Conservation (phyloP, 2,329 filamentous ascomycete genomes). For the Fusarium praegraminearum region DNA sequence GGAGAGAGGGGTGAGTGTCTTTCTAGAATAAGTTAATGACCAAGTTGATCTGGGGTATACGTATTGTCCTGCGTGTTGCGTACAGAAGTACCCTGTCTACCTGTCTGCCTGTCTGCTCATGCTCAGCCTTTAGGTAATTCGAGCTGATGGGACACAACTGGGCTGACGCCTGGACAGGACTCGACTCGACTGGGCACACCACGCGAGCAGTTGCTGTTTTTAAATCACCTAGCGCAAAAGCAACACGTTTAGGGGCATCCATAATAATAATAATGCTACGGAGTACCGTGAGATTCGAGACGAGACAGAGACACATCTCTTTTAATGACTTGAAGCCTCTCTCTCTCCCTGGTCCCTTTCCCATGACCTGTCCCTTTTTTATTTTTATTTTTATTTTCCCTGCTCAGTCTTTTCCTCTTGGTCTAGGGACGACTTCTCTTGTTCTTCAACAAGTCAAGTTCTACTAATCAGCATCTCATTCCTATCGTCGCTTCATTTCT, state of each 20-base stretch:
- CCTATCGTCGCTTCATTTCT: not conserved
- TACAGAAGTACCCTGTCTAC: not conserved
- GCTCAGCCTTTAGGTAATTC: not conserved
- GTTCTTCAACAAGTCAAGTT: not conserved
- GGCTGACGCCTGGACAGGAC: not conserved
- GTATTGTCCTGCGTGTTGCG: not conserved
- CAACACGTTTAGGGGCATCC: slow-evolving; percentile 15
- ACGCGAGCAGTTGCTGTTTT: slow-evolving; percentile 47
- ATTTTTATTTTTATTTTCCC: slow-evolving; percentile 4
- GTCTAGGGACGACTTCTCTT: not conserved
- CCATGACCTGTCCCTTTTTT: slow-evolving; percentile 8
- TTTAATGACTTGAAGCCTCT: slow-evolving; percentile 5
- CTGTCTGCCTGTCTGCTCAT: not conserved
- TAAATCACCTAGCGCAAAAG: slow-evolving; percentile 12
- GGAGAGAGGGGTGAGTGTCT: slow-evolving; percentile 12
- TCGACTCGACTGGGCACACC: slow-evolving; percentile 14
- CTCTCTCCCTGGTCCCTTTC: slow-evolving; percentile 4
- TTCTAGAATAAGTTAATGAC: slow-evolving; percentile 12
- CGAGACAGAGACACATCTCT: not conserved
- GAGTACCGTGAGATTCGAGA: slow-evolving; percentile 6
- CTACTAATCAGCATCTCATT: not conserved
- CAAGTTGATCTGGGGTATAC: slow-evolving; percentile 5
- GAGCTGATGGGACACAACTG: not conserved
- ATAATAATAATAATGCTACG: slow-evolving; percentile 12
- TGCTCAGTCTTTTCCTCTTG: not conserved